A percentile compares a stretch with the other conserved stretches of the same genome.
Conservation (phyloP, 2,329 filamentous ascomycete species). For the Apiospora malaysiana region DNA sequence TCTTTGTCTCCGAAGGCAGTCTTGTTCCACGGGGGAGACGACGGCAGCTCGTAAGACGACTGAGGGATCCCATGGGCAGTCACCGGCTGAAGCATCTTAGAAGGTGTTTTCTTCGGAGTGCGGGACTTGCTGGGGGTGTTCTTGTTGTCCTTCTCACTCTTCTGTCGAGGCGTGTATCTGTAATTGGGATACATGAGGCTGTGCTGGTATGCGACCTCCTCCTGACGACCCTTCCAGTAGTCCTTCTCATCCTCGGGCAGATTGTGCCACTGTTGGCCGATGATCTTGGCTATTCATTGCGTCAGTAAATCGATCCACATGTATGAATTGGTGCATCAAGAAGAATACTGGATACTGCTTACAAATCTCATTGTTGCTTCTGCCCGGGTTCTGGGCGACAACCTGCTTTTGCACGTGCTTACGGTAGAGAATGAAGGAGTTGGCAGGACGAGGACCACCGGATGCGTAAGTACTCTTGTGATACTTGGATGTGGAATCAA, state of each 20-base stretch:
- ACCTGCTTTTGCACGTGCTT: not conserved
- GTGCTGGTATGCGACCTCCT: not conserved
- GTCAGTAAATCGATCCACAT: not conserved
- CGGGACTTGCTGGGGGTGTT: not conserved
- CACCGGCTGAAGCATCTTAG: not conserved
- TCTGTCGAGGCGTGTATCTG: not conserved
- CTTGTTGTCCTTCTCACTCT: not conserved
- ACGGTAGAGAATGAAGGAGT: constrained; percentile 18
- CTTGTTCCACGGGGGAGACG: not conserved
- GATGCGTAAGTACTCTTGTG: not conserved
- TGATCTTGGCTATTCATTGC: constrained; percentile 6
- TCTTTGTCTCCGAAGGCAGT: not conserved
- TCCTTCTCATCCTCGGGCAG: constrained; percentile 24
- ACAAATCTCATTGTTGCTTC: constrained; percentile 4
- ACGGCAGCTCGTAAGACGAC: not conserved
- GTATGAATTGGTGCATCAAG: too few species aligned
- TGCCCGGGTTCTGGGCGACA: constrained; percentile 6
- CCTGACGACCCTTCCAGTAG: constrained; percentile 28
- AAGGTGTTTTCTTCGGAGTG: not conserved
- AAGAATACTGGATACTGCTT: not conserved
- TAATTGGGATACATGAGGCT: constrained; percentile 7
- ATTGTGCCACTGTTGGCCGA: constrained; percentile 1
- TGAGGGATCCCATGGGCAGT: not conserved
- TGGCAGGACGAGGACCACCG: not conserved
- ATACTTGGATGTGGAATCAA: not conserved